Evolutionary conservation across 345 rosid genomes (phyloP).

Genomic region (Pistacia atlantica): DNA sequence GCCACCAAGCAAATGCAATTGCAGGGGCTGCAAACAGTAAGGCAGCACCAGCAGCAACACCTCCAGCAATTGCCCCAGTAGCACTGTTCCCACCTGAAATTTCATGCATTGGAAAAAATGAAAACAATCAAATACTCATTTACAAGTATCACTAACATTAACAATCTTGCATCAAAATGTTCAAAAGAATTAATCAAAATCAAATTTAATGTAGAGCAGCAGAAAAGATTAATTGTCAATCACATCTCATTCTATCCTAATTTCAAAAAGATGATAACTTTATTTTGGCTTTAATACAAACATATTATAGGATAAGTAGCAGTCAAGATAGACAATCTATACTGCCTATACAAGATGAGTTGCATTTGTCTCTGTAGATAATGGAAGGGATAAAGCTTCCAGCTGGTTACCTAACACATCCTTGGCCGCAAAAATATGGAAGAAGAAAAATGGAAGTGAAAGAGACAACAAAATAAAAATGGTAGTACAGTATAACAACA

Average conservation of each 20-base stretch:
- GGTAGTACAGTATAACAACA: background rate
- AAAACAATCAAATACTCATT: background rate
- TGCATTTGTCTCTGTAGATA: background rate
- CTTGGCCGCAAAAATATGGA: background rate
- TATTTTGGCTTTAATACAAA: background rate
- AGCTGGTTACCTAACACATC: background rate
- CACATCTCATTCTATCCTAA: conserved; percentile 4
- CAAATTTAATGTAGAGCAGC: background rate
- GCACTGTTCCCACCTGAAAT: conserved; percentile 73
- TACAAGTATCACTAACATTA: background rate
- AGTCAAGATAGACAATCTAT: background rate
- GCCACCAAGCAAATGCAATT: conserved; percentile 97
- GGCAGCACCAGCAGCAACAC: conserved; percentile 99
- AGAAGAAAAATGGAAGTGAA: background rate
- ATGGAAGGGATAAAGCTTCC: background rate
- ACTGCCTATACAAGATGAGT: background rate
- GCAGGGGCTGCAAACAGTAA: conserved; percentile 97
- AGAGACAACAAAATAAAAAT: background rate
- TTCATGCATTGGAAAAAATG: conserved; percentile 4
- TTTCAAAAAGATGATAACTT: background rate
- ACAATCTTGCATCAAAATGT: background rate
- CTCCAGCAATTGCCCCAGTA: conserved; percentile 98
- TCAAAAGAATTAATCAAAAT: background rate
- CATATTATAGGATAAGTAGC: background rate
- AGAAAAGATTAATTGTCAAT: background rate